A percentile compares a stretch with the other conserved stretches of the same genome.
These are phyloP conservation scores for Magnolia sinica DNA, from an alignment of 164 flowering plant species.

Conservation along the genomic window DNA sequence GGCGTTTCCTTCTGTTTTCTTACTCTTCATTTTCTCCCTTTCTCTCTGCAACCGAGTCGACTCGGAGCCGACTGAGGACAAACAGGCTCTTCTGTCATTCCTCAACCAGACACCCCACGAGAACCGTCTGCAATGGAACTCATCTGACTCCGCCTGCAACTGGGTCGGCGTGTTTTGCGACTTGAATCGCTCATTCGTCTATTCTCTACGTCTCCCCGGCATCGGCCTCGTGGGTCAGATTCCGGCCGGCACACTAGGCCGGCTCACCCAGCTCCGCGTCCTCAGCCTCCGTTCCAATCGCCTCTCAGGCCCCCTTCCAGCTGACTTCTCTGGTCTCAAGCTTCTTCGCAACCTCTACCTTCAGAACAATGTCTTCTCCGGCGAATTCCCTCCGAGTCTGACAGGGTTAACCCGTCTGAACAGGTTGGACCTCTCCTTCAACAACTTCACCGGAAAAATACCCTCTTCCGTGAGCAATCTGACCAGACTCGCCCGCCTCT, in stretches of 20 bases:
- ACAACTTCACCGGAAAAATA: constrained; percentile 58
- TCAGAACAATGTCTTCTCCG: constrained; percentile 68
- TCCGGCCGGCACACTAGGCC: constrained; percentile 58
- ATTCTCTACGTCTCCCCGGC: constrained; percentile 76
- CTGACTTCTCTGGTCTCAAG: constrained; percentile 60
- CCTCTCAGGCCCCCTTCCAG: constrained; percentile 63
- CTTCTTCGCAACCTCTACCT: constrained; percentile 58
- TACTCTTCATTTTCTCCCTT: background rate
- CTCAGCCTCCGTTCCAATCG: constrained; percentile 78
- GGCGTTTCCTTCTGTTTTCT: constrained; percentile 4
- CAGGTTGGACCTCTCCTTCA: constrained; percentile 64
- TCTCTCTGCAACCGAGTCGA: background rate
- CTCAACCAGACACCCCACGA: constrained; percentile 47
- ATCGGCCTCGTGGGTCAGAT: constrained; percentile 70
- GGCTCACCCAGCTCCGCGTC: constrained; percentile 55
- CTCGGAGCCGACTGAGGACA: constrained; percentile 58
- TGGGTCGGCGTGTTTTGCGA: constrained; percentile 87
- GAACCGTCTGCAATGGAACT: constrained; percentile 61
- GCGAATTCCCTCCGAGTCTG: constrained; percentile 53
- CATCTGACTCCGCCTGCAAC: constrained; percentile 55
- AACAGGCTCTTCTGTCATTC: constrained; percentile 70
- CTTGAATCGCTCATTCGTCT: constrained; percentile 32
- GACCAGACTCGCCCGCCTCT: constrained; percentile 50
- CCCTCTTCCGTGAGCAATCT: constrained; percentile 68
- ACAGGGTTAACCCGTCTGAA: constrained; percentile 37